Percentiles rank a stretch among this genome's conserved stretches.
phyloP scores from a whole-genome alignment of 208 protist genomes.

The Balamuthia mandrillaris region DNA sequence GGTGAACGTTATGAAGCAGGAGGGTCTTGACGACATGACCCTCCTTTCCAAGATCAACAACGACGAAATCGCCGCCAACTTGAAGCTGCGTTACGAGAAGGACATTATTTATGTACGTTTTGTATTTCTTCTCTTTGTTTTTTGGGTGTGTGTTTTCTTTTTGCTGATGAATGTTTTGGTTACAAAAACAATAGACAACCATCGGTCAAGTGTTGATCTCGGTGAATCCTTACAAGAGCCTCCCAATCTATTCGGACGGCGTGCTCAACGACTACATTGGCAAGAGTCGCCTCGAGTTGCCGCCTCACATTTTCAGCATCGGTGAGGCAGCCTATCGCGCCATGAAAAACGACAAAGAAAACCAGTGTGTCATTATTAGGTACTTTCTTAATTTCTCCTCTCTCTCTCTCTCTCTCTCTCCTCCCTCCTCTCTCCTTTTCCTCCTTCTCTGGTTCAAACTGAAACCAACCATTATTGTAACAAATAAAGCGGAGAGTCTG shows the following conservation, averaged over 20 bases:
- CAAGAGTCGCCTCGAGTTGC: slow-evolving; percentile 44
- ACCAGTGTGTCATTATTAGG: slow-evolving; percentile 91
- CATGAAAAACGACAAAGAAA: slow-evolving; percentile 76
- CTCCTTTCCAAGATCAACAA: slow-evolving; percentile 43
- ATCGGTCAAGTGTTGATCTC: slow-evolving; percentile 90
- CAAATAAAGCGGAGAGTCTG: slow-evolving; percentile 81
- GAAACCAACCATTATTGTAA: neutral
- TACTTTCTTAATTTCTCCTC: neutral
- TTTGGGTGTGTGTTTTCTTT: neutral
- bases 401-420: neutral
- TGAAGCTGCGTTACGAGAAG: slow-evolving; percentile 49
- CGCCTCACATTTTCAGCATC: slow-evolving; percentile 90
- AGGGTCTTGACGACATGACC: slow-evolving; percentile 49
- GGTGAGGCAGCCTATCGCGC: slow-evolving; percentile 87
- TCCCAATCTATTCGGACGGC: slow-evolving; percentile 73
- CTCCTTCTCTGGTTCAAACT: neutral
- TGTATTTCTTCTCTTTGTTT: neutral
- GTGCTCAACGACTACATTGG: slow-evolving; percentile 74
- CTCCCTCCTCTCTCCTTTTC: neutral
- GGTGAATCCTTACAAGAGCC: slow-evolving; percentile 89
- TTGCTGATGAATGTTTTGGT: neutral
- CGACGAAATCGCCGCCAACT: slow-evolving; percentile 38
- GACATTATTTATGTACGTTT: slow-evolving; percentile 65
- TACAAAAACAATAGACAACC: slow-evolving; percentile 69
- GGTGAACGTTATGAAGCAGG: slow-evolving; percentile 48